Evolutionary conservation across 805 yeast species (phyloP), one percentile per base, ranked within the genome.

Genomic region (Kodamaea fukazawae): DNA sequence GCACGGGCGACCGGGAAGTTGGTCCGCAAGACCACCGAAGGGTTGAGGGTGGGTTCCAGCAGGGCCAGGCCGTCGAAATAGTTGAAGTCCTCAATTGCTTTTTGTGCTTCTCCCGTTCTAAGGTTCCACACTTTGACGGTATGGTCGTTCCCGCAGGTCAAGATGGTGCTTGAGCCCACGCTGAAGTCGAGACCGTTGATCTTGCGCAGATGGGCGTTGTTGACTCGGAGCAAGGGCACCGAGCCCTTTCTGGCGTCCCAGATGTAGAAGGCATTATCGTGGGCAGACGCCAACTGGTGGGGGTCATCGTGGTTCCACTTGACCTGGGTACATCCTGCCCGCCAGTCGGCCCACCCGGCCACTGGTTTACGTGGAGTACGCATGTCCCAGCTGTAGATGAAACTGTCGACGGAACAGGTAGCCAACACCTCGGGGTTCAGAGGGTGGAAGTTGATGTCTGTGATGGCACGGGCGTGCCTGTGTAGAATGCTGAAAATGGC

Each of bases 391-490:
- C 85, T 78, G 40, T 80, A 78, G 13, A 89, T 84, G 51, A 79
- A 84, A 0, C 96, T 83, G 56, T 93, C 99, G 10, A 93, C 86
- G 0, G 96, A 84, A 56, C 97, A 88, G 0, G 99, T 91, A 0
- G 96, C 97, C 17, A 93, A 56, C 8, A 86, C 56, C 51, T 91
- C 96, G 1, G 96, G 96, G 53, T 86, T 81, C 26, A 71, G 73
- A 1, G 95, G 90, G 54, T 87, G 96, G 69, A 90, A 93, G 59
- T 90, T 87, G 43, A 93, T 88, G 65, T 93, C 99, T 3, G 98
- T 89, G 33, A 93, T 90, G 2, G 99, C 99, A 40, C 99, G 69
- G 2, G 83, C 76, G 58, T 93, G 99, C 13, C 86, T 84, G 60
- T 93, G 99, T 15, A 93, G 67, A 2, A 88, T 89, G 55, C 83